Evolutionary conservation across 495 filamentous ascomycete species (phyloP), one percentile per base, ranked within the genome.

Genomic region (Parmelia sp.): DNA sequence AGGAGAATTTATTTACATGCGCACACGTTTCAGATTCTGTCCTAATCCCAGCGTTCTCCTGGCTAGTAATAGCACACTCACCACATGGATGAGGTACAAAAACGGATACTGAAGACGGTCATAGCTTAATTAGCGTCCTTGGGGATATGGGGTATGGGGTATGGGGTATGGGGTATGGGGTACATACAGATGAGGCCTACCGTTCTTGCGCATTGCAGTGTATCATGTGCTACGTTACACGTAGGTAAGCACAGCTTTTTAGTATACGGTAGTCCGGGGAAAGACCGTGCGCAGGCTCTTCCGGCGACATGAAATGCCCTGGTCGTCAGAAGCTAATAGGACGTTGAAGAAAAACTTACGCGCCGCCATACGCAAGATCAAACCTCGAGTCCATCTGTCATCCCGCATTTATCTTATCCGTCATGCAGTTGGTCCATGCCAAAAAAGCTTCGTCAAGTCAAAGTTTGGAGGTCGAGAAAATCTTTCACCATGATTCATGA

Each of bases 91-190:
- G 35, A 10, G 10, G 10, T 10, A 36, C 10, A 10, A 36, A 10
- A 27, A 39, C 29, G 21, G 29, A 19, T 53, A 55, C 53, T 29
- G 14, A 45, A 60, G 36, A 51, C 27, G 66, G 66, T 68, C 62
- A 68, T 65, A 65, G 66, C 66, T 68, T 62, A 6, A 40, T 58
- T 37, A 58, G 37, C 39, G 29, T 47, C 53, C 47, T 53, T 53
- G 27, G 27, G 27, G 27, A 10, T 39, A 40, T 63, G 53, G 61
- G 61, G 62, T 64, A 61, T 65, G 62, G 65, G 65, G 61, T 67
- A 64, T 36, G 44, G 51, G 47, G 51, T 63, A 39, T 42, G 35
- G 27, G 44, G 14, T 2, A 56, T 6, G 15, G 49, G 14, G 49
- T 29, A 31, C 25, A 53, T 29, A 31, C 25, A 53, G 21, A 31